These are phyloP conservation scores for Albatrellus ellisii DNA, from an alignment of 768 basidiomycete genomes.

Conservation along the genomic window DNA sequence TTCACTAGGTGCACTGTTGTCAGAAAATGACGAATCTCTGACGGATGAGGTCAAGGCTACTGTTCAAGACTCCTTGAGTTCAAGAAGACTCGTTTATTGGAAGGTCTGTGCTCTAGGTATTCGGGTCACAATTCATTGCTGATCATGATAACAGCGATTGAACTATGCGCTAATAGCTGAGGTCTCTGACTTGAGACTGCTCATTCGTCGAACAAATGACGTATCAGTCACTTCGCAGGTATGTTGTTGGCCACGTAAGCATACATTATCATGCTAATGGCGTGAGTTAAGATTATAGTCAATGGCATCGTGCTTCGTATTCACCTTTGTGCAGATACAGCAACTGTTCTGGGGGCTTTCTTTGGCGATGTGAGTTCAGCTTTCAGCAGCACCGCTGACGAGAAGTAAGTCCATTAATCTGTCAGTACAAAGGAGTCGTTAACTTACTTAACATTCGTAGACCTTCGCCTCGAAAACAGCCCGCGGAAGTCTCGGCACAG, in stretches of 20 bases:
- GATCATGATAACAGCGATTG: conserved; percentile 24
- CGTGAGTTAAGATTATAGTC: conserved; percentile 34
- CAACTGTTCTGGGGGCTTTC: conserved; percentile 44
- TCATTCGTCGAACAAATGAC: conserved; percentile 5
- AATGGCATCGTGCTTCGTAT: conserved; percentile 39
- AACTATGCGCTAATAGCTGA: conserved; percentile 64
- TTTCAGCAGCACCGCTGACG: conserved; percentile 23
- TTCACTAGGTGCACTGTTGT: conserved; percentile 35
- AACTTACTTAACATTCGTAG: background rate
- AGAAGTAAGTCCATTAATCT: conserved; percentile 10
- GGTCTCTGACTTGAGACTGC: conserved; percentile 28
- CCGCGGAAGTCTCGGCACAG: conserved; percentile 7
- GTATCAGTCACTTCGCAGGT: conserved; percentile 4
- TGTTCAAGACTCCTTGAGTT: background rate
- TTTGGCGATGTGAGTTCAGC: conserved; percentile 35
- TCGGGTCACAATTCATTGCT: background rate
- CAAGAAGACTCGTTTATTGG: conserved; percentile 30
- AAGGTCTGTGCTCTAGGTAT: conserved; percentile 33
- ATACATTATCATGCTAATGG: background rate
- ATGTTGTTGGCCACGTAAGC: background rate
- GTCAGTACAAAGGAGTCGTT: background rate
- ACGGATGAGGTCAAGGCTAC: conserved; percentile 16
- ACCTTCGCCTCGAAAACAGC: background rate
- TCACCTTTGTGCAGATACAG: conserved; percentile 71
- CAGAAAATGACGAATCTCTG: conserved; percentile 34